Percentiles rank a stretch among this genome's conserved stretches.
Conservation (phyloP, 108 stramenopile species). For the Pseudonitzschia pungens region DNA sequence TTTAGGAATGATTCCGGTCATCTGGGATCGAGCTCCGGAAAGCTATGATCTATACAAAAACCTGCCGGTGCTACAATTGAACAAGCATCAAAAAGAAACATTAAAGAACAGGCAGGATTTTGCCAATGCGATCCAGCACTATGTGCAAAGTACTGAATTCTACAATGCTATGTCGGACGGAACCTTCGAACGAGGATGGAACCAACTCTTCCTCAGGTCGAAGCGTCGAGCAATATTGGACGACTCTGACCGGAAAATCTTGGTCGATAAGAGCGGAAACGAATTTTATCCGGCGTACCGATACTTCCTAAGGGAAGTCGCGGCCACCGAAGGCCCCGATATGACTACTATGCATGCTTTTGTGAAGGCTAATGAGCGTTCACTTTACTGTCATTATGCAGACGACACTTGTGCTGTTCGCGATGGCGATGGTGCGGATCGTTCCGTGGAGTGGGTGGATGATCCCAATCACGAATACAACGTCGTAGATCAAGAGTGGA, state of each 20-base stretch:
- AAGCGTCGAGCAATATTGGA: slow-evolving; percentile 20
- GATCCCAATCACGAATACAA: not conserved
- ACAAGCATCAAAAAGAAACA: not conserved
- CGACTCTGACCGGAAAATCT: slow-evolving; percentile 6
- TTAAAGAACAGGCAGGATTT: slow-evolving; percentile 9
- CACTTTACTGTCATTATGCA: not conserved
- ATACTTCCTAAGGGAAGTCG: not conserved
- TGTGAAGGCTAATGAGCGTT: not conserved
- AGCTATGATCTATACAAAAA: slow-evolving; percentile 15
- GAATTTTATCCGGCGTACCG: slow-evolving; percentile 20
- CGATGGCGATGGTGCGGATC: not conserved
- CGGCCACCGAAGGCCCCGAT: not conserved
- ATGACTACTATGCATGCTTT: not conserved
- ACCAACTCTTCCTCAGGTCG: slow-evolving; percentile 18
- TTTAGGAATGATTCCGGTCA: slow-evolving; percentile 33
- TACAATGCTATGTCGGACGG: not conserved
- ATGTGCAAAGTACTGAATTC: slow-evolving; percentile 17
- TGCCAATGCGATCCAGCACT: slow-evolving; percentile 9
- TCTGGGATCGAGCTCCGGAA: slow-evolving; percentile 11
- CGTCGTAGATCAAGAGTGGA: slow-evolving; percentile 14
- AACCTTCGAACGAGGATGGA: slow-evolving; percentile 17
- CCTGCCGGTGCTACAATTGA: slow-evolving; percentile 31
- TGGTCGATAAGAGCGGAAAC: slow-evolving; percentile 10
- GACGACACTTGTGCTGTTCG: not conserved
- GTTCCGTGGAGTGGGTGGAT: not conserved